Conservation (phyloP, 2,329 filamentous ascomycete species). For the Pseudogymnoascus sp. region DNA sequence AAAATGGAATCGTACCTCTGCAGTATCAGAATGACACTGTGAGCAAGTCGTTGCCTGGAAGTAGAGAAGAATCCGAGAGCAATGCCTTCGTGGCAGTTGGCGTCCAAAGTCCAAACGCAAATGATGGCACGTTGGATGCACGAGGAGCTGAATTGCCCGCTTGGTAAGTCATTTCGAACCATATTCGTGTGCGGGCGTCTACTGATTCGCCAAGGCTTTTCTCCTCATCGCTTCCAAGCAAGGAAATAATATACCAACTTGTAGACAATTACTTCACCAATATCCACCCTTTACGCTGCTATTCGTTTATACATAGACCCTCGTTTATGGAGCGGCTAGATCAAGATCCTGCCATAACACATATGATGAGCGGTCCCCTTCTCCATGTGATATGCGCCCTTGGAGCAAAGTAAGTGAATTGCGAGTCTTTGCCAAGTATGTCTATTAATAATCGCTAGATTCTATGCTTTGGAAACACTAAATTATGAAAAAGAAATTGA, state of each 20-base stretch:
- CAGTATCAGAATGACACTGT: not conserved
- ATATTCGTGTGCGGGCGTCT: not conserved
- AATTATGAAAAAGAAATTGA: not conserved
- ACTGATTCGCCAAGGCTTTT: constrained; percentile 8
- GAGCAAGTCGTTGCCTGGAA: not conserved
- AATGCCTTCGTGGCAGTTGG: not conserved
- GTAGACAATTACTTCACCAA: constrained; percentile 25
- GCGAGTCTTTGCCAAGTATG: not conserved
- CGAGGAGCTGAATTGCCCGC: not conserved
- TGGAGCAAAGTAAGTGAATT: constrained; percentile 20
- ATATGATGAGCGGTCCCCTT: constrained; percentile 18
- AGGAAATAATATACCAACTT: constrained; percentile 3
- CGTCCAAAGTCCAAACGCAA: not conserved
- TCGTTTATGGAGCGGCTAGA: constrained; percentile 25
- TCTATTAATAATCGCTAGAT: not conserved
- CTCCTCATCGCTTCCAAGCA: not conserved
- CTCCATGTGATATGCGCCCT: constrained; percentile 24
- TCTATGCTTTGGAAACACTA: not conserved
- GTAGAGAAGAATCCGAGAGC: not conserved
- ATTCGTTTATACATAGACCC: constrained; percentile 25
- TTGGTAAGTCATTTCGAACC: not conserved
- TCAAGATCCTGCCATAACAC: constrained; percentile 16
- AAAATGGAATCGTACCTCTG: not conserved
- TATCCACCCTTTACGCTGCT: constrained; percentile 24
- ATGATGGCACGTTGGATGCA: not conserved